A percentile compares a stretch with the other conserved stretches of the same genome.
phyloP scores from a whole-genome alignment of 768 basidiomycete species.

The Naganishia onofrii region DNA sequence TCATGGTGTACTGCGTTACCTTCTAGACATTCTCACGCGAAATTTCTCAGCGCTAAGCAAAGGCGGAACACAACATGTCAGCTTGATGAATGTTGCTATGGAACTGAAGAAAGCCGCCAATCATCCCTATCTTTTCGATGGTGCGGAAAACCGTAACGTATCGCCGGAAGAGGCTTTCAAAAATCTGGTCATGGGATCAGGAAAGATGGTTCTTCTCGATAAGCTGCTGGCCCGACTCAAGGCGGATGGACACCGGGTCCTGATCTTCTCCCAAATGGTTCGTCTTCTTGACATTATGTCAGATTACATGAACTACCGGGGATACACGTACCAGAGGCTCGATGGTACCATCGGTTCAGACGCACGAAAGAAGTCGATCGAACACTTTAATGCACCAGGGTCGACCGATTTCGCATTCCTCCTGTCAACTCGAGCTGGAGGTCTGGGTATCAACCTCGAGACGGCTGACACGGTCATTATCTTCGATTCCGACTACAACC shows the following conservation, averaged over 20 bases:
- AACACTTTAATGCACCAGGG: slow-evolving; percentile 89
- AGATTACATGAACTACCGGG: slow-evolving; percentile 87
- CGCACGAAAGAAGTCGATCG: slow-evolving; percentile 87
- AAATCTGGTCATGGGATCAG: slow-evolving; percentile 97
- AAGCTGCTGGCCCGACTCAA: slow-evolving; percentile 87
- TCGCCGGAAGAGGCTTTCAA: slow-evolving; percentile 79
- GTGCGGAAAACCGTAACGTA: slow-evolving; percentile 67
- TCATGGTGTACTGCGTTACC: background rate
- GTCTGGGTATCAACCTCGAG: slow-evolving; percentile 96
- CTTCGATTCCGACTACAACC: slow-evolving; percentile 98
- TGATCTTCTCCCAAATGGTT: slow-evolving; percentile 99
- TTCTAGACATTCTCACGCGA: slow-evolving; percentile 53
- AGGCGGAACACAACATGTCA: slow-evolving; percentile 76
- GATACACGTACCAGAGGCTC: slow-evolving; percentile 87
- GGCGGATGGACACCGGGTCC: slow-evolving; percentile 88
- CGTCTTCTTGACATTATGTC: slow-evolving; percentile 97
- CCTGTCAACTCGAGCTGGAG: slow-evolving; percentile 93
- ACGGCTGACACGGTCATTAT: slow-evolving; percentile 99
- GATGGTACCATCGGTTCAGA: slow-evolving; percentile 91
- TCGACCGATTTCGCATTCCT: slow-evolving; percentile 96
- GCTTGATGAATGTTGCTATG: slow-evolving; percentile 97
- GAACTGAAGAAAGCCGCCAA: slow-evolving; percentile 97
- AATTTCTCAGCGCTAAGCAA: slow-evolving; percentile 91
- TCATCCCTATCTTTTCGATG: slow-evolving; percentile 96
- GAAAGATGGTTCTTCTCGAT: slow-evolving; percentile 96